Percentiles rank a stretch among this genome's conserved stretches.
Conservation (phyloP, 1,139 yeast species). For the Kodamaea sp. region DNA sequence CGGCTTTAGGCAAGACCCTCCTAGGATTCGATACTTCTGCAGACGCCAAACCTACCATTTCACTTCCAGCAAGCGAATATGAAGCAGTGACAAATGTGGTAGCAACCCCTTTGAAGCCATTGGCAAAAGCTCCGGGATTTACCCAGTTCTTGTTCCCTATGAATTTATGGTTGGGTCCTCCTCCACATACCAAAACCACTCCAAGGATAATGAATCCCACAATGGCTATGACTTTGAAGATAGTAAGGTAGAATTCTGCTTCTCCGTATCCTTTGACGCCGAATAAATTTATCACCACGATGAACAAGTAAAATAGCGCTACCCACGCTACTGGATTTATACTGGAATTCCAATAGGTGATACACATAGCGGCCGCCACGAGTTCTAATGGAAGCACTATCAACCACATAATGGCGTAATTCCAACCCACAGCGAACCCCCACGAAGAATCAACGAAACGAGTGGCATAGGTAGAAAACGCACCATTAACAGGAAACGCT, state of each 20-base stretch:
- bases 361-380: constrained; percentile 46
- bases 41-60: constrained; percentile 80
- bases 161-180: constrained; percentile 50
- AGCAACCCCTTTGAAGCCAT: constrained; percentile 76
- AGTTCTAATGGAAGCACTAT: constrained; percentile 47
- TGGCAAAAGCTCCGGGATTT: constrained; percentile 50
- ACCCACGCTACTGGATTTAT: constrained; percentile 48
- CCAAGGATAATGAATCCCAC: constrained; percentile 45
- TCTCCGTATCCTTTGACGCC: constrained; percentile 52
- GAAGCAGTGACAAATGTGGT: constrained; percentile 86
- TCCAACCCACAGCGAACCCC: constrained; percentile 53
- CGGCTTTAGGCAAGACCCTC: constrained; percentile 41
- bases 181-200: constrained; percentile 44
- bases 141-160: constrained; percentile 55
- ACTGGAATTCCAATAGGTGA: constrained; percentile 40
- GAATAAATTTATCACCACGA: constrained; percentile 40
- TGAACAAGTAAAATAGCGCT: constrained; percentile 39
- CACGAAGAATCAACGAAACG: constrained; percentile 64
- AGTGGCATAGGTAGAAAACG: constrained; percentile 56
- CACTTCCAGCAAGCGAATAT: constrained; percentile 83
- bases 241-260: constrained; percentile 42
- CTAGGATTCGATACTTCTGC: constrained; percentile 77
- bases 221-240: constrained; percentile 45
- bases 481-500: constrained; percentile 62
- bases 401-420: constrained; percentile 46